Base-by-base conservation (phyloP, 345 rosid genomes). In the Boechera stricta region DNA sequence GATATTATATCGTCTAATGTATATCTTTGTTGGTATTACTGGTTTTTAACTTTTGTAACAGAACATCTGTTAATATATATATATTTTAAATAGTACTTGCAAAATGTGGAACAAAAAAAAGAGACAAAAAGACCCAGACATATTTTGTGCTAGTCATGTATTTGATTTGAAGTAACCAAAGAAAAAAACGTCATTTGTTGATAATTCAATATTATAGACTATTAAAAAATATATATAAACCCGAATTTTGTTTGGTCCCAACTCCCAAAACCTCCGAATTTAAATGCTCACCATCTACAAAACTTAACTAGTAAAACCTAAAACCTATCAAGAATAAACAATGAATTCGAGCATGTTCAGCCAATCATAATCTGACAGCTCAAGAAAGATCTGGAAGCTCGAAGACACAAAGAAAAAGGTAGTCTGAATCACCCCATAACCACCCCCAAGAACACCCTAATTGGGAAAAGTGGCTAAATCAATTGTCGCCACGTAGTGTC, bases 391-490 rank as follows among this genome's bases (percentile, higher is more conserved):
- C 24, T 21, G 47, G 39, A 64, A 47, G 33, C 42, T 69, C 69
- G 51, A 61, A 32, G 55, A 54, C 58, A 36, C 6, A 16, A 4
- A 45, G 16, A 13, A 64, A 56, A 62, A 63, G 41, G 63, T 26
- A 0, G 35, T 44, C 21, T 39, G 41, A 66, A 54, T 67, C 54
- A 68, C 57, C n/a, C 31, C 58, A 39, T 42, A 28, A 56, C 18
- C 45, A 70, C 69, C 72, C 66, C 61, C 55, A 47, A 47, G 61
- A 77, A 4, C 73, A 4, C 73, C 39, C 67, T 77, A 64, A 64
- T 65, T 57, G 77, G 77, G 45, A 2, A 36, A 38, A 12, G 67
- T 56, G 77, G 67, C 36, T 47, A 12, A 71, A 49, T 71, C 13
- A 11, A 3, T 13, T 18, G 1, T 5, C 3, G 77, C 60, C 77